Conservation (phyloP, 2,329 filamentous ascomycete species). For the Aschersonia sp. region DNA sequence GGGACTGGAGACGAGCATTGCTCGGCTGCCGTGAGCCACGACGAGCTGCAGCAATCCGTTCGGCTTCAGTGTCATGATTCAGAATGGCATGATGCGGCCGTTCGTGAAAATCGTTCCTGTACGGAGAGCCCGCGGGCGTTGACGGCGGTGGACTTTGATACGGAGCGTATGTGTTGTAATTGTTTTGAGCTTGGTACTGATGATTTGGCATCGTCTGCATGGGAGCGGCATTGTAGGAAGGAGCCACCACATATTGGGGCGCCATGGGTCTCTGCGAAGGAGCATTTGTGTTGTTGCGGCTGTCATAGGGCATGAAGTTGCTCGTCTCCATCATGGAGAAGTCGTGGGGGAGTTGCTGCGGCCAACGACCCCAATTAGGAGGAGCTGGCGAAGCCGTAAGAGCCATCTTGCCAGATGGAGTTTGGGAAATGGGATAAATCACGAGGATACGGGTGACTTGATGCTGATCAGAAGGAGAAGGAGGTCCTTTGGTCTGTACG, state of each 20-base stretch:
- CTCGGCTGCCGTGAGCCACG: conserved; percentile 14
- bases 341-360: conserved; percentile 30
- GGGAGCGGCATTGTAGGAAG: conserved; percentile 27
- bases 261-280: conserved; percentile 29
- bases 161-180: conserved; percentile 25
- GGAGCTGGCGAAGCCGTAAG: conserved; percentile 29
- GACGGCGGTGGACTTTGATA: conserved; percentile 24
- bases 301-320: conserved; percentile 34
- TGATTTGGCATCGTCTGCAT: conserved; percentile 26
- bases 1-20: conserved; percentile 18
- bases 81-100: conserved; percentile 10
- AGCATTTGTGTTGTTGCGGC: conserved; percentile 20
- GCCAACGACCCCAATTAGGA: conserved; percentile 41
- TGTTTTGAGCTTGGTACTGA: conserved; percentile 26
- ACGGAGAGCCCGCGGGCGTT: conserved; percentile 17
- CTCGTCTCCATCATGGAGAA: conserved; percentile 34
- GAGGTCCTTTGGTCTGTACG: too few species aligned
- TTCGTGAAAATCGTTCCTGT: conserved; percentile 18
- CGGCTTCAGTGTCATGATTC: conserved; percentile 10
- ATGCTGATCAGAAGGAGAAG: too few species aligned
- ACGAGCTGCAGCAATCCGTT: conserved; percentile 8
- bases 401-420: conserved; percentile 21
- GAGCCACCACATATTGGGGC: conserved; percentile 30
- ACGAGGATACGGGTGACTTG: too few species aligned
- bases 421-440: too few species aligned